phyloP scores from a whole-genome alignment of 768 basidiomycete genomes.

The Leccinum arenicola region DNA sequence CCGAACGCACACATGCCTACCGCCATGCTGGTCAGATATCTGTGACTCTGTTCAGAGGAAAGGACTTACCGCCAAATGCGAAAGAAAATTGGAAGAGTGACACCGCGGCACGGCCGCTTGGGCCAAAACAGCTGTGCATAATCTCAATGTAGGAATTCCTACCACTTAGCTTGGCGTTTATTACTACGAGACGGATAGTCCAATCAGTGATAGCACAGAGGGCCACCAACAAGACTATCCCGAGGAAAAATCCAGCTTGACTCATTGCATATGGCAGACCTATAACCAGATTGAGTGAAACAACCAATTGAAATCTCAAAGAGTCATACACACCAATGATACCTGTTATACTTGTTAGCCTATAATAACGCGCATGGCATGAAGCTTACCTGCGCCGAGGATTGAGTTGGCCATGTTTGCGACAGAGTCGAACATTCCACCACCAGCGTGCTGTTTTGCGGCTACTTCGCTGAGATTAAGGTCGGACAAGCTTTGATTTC shows the following conservation, averaged over 20 bases:
- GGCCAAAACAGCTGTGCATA: constrained; percentile 91
- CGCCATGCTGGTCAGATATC: constrained; percentile 5
- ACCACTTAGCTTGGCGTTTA: constrained; percentile 95
- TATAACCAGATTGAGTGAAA: constrained; percentile 29
- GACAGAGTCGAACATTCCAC: constrained; percentile 74
- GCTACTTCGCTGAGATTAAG: constrained; percentile 70
- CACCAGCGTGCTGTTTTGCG: constrained; percentile 62
- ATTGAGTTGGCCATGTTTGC: constrained; percentile 98
- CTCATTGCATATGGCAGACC: constrained; percentile 92
- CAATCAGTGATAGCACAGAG: constrained; percentile 90
- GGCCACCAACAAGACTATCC: constrained; percentile 74
- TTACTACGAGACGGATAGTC: constrained; percentile 95
- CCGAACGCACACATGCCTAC: constrained; percentile 97
- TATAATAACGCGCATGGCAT: constrained; percentile 5
- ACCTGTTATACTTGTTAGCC: constrained; percentile 38
- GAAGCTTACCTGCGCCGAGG: constrained; percentile 75
- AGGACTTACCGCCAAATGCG: constrained; percentile 81
- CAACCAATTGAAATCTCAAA: neutral
- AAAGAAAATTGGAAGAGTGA: constrained; percentile 98
- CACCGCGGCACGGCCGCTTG: constrained; percentile 87
- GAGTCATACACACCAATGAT: constrained; percentile 58
- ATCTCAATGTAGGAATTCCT: constrained; percentile 90
- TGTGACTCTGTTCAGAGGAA: neutral
- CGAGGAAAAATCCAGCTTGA: constrained; percentile 92
- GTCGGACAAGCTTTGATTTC: constrained; percentile 29